These are phyloP conservation scores for Phoenix roebelenii DNA, from an alignment of 176 grass and related monocot genomes.

Conservation along the genomic window DNA sequence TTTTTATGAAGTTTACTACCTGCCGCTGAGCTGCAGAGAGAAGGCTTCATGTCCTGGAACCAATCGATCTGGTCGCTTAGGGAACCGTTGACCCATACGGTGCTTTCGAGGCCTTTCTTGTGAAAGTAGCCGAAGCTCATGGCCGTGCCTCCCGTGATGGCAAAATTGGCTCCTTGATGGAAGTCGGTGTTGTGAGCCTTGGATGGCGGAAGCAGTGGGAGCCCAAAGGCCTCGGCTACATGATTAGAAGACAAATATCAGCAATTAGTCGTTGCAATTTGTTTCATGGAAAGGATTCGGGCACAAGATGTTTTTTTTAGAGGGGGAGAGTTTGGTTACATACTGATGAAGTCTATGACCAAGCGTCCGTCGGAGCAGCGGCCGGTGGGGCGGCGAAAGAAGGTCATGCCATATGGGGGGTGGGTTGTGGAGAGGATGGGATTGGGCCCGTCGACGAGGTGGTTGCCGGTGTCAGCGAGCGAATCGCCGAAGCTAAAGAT, in stretches of 20 bases:
- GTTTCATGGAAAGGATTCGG: no score
- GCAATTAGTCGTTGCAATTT: no score
- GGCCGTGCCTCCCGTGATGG: constrained; percentile 83
- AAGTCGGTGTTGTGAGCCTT: constrained; percentile 53
- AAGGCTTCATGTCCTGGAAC: constrained; percentile 61
- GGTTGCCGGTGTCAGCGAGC: constrained; percentile 71
- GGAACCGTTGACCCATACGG: constrained; percentile 69
- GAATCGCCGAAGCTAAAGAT: constrained; percentile 89
- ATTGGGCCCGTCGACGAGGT: constrained; percentile 40
- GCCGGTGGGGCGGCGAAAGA: constrained; percentile 51
- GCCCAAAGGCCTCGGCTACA: constrained; percentile 57
- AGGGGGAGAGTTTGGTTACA: neutral
- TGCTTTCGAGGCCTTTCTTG: constrained; percentile 37
- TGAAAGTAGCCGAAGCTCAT: constrained; percentile 68
- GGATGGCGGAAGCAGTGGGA: constrained; percentile 69
- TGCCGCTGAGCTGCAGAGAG: constrained; percentile 45
- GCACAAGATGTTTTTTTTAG: neutral
- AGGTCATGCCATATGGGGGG: constrained; percentile 72
- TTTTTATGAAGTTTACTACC: constrained; percentile 28
- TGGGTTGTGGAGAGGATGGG: constrained; percentile 45
- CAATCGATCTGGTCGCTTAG: constrained; percentile 62
- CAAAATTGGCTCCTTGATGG: constrained; percentile 72
- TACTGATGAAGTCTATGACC: constrained; percentile 75
- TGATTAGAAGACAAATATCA: no score
- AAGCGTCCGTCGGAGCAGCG: constrained; percentile 84